A percentile compares a stretch with the other conserved stretches of the same genome.
phyloP scores from a whole-genome alignment of 2,329 filamentous ascomycete genomes.

The Cladosporium sp. region DNA sequence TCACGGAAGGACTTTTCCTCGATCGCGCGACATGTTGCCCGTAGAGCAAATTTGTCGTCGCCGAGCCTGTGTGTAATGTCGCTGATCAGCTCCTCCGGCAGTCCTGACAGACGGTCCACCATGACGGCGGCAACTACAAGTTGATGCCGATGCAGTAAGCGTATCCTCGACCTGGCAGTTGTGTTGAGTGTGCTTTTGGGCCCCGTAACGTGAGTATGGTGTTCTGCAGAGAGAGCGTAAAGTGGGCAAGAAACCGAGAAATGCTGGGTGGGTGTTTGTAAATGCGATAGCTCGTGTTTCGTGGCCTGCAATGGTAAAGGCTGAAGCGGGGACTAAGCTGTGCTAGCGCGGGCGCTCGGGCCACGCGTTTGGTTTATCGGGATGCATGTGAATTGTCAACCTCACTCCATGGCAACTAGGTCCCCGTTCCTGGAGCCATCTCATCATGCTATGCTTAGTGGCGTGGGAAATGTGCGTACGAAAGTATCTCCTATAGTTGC shows the following conservation, averaged over 20 bases:
- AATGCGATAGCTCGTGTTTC: slow-evolving; percentile 4
- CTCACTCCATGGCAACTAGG: neutral
- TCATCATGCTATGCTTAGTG: neutral
- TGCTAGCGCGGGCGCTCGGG: neutral
- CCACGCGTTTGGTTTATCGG: neutral
- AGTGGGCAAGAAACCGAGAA: neutral
- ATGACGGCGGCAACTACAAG: neutral
- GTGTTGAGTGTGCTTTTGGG: neutral
- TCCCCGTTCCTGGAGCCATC: neutral
- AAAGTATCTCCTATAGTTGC: neutral
- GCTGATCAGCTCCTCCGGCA: slow-evolving; percentile 36
- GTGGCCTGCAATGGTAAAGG: slow-evolving; percentile 1
- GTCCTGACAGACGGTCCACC: slow-evolving; percentile 8
- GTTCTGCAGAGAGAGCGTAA: neutral
- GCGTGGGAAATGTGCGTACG: neutral
- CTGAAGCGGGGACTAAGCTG: slow-evolving; percentile 6
- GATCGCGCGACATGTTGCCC: slow-evolving; percentile 32
- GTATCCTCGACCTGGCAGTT: neutral
- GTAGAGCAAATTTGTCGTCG: slow-evolving; percentile 33
- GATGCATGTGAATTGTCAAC: neutral
- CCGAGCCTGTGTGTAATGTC: slow-evolving; percentile 33
- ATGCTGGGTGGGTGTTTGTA: slow-evolving; percentile 1
- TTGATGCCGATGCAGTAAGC: neutral
- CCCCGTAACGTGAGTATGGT: neutral
- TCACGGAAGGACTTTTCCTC: slow-evolving; percentile 32